Conservation (phyloP, 2,329 filamentous ascomycete species). For the Teratosphaeria zuluensis region DNA sequence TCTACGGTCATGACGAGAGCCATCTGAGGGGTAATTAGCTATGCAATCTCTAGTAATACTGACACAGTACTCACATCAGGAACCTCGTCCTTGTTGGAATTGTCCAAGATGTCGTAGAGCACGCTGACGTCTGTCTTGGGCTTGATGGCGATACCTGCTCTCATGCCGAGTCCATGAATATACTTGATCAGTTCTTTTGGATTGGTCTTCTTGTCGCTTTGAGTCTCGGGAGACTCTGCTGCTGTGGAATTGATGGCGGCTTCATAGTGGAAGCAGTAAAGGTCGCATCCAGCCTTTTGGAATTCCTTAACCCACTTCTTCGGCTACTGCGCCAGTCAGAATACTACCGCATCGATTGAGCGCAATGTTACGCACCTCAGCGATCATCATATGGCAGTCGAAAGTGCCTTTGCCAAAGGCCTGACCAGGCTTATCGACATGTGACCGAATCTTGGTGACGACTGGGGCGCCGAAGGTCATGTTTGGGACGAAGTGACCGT, state of each 20-base stretch:
- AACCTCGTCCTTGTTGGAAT: conserved; percentile 58
- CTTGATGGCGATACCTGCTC: conserved; percentile 93
- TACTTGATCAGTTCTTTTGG: conserved; percentile 80
- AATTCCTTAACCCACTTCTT: conserved; percentile 98
- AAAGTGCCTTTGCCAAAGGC: conserved; percentile 79
- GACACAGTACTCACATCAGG: conserved; percentile 63
- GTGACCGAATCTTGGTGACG: conserved; percentile 81
- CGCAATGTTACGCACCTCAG: conserved; percentile 55
- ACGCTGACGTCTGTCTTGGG: conserved; percentile 85
- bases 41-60: background rate
- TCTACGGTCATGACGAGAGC: conserved; percentile 97
- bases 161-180: conserved; percentile 79
- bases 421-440: conserved; percentile 65
- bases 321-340: conserved; percentile 48
- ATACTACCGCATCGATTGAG: background rate
- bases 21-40: conserved; percentile 54
- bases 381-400: conserved; percentile 99
- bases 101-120: conserved; percentile 80
- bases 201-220: conserved; percentile 61
- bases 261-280: conserved; percentile 99
- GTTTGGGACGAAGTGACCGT: conserved; percentile 97
- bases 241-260: conserved; percentile 76
- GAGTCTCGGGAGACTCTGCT: conserved; percentile 65
- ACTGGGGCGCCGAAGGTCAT: conserved; percentile 94
- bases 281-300: conserved; percentile 82